phyloP scores from a whole-genome alignment of 169 alveolate species.

The Plasmodium vinckei region DNA sequence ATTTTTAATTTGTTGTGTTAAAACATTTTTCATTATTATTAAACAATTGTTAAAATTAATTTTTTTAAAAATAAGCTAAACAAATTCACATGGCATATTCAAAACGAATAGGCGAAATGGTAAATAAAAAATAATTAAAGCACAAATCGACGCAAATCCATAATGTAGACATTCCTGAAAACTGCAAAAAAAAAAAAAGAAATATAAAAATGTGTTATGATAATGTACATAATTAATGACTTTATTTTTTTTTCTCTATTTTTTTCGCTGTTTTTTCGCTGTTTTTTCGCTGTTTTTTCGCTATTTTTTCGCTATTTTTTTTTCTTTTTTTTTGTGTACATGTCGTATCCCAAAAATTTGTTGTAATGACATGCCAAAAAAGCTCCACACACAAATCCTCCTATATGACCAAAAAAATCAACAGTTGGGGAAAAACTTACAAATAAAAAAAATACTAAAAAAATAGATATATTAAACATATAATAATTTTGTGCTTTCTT shows the following conservation, averaged over 20 bases:
- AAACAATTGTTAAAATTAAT: too few species aligned
- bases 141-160: slow-evolving; percentile 49
- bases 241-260: background rate
- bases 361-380: slow-evolving; percentile 68
- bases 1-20: too few species aligned
- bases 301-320: too few species aligned
- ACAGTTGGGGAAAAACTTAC: slow-evolving; percentile 74
- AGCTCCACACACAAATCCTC: slow-evolving; percentile 73
- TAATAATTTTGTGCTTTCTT: slow-evolving; percentile 63
- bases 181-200: slow-evolving; percentile 7
- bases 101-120: slow-evolving; percentile 50
- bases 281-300: background rate
- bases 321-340: slow-evolving; percentile 6
- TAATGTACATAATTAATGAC: background rate
- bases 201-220: background rate
- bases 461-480: slow-evolving; percentile 41
- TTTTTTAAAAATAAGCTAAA: background rate
- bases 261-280: background rate
- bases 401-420: slow-evolving; percentile 73
- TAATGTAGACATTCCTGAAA: slow-evolving; percentile 55
- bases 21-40: too few species aligned
- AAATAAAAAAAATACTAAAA: slow-evolving; percentile 64
- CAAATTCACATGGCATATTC: slow-evolving; percentile 48
- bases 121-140: slow-evolving; percentile 30
- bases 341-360: slow-evolving; percentile 47